Conservation (phyloP, 352 stramenopile genomes). For the Lagenidium giganteum region DNA sequence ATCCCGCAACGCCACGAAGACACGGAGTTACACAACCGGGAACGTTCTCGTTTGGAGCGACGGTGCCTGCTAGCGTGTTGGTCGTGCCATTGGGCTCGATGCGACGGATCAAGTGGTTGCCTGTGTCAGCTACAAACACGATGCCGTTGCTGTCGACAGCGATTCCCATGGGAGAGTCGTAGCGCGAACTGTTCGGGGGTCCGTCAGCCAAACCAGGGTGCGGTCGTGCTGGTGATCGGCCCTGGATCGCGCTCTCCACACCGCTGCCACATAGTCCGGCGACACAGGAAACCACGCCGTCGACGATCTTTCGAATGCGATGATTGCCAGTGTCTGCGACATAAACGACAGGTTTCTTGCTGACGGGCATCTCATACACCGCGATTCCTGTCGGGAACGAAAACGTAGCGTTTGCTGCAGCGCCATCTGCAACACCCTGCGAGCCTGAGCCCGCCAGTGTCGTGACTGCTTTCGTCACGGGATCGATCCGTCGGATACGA, state of each 20-base stretch:
- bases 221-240: conserved; percentile 34
- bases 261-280: conserved; percentile 82
- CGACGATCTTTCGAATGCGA: conserved; percentile 64
- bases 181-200: conserved; percentile 59
- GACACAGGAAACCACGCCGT: conserved; percentile 80
- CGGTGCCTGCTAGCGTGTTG: conserved; percentile 57
- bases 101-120: conserved; percentile 92
- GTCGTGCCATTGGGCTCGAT: conserved; percentile 61
- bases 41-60: conserved; percentile 51
- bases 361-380: conserved; percentile 38
- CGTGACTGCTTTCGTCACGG: conserved; percentile 28
- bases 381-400: conserved; percentile 68
- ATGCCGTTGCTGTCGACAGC: conserved; percentile 66
- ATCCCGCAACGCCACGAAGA: conserved; percentile 75
- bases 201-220: conserved; percentile 90
- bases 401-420: conserved; percentile 37
- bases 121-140: conserved; percentile 94
- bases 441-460: conserved; percentile 54
- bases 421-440: conserved; percentile 42
- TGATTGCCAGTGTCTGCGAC: conserved; percentile 83
- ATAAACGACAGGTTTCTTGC: conserved; percentile 37
- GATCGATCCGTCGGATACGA: conserved; percentile 81
- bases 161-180: conserved; percentile 91
- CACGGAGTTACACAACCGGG: conserved; percentile 87
- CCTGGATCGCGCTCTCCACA: conserved; percentile 48